phyloP scores from a whole-genome alignment of 2,329 filamentous ascomycete genomes.

The Alternaria brassicae region DNA sequence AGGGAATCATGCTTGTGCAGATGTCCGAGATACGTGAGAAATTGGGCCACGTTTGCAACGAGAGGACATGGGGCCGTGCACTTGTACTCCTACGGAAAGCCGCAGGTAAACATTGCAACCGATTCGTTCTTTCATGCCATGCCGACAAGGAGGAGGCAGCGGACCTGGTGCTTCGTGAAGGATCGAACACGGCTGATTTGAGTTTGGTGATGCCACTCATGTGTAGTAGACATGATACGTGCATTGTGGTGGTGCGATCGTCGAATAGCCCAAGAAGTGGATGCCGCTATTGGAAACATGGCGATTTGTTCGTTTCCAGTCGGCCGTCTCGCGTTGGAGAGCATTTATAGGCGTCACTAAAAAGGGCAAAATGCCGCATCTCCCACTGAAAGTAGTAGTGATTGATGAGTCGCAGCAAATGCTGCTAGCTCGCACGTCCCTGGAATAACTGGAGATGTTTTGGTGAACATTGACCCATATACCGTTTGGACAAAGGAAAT shows the following conservation, averaged over 20 bases:
- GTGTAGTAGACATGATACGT: conserved; percentile 10
- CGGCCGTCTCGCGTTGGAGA: neutral
- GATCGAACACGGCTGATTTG: conserved; percentile 18
- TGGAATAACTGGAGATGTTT: conserved; percentile 27
- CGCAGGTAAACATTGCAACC: conserved; percentile 40
- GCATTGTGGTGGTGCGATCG: conserved; percentile 5
- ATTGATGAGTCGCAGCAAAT: conserved; percentile 15
- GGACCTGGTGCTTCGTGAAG: conserved; percentile 6
- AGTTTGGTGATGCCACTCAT: conserved; percentile 17
- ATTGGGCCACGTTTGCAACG: conserved; percentile 45
- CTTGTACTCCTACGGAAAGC: conserved; percentile 38
- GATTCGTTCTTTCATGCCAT: conserved; percentile 35
- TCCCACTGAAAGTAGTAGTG: neutral
- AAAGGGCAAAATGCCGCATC: neutral
- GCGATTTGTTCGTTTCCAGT: neutral
- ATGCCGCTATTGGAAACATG: neutral
- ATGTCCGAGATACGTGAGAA: conserved; percentile 25
- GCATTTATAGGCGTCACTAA: neutral
- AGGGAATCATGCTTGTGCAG: conserved; percentile 20
- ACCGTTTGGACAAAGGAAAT: conserved; percentile 20
- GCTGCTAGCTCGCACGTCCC: conserved; percentile 17
- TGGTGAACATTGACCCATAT: conserved; percentile 7
- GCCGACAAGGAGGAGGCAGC: conserved; percentile 22
- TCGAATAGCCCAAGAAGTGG: neutral
- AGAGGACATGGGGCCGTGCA: conserved; percentile 39